Percentiles rank a stretch among this genome's conserved stretches.
These are phyloP conservation scores for Priceomyces medius DNA, from an alignment of 805 yeast species.

Conservation along the genomic window DNA sequence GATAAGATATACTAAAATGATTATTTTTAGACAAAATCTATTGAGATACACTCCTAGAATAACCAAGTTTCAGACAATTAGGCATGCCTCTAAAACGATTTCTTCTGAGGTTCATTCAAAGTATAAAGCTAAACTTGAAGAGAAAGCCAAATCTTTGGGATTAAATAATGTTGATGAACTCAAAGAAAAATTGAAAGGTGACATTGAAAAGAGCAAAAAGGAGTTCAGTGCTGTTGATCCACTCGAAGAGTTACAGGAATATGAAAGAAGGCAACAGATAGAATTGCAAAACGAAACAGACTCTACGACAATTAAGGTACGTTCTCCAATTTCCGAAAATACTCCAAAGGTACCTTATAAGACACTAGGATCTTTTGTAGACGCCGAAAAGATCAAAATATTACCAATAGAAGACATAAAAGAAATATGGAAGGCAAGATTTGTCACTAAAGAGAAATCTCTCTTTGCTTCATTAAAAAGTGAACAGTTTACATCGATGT, in stretches of 20 bases:
- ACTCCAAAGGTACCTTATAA: conserved; percentile 56
- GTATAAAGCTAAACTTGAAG: conserved; percentile 33
- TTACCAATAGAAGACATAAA: conserved; percentile 67
- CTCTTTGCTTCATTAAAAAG: conserved; percentile 64
- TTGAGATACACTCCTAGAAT: background rate
- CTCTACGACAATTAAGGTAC: conserved; percentile 27
- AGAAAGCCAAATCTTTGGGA: conserved; percentile 37
- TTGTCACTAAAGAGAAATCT: conserved; percentile 56
- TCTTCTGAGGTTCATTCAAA: conserved; percentile 8
- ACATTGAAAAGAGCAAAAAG: conserved; percentile 54
- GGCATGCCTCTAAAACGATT: background rate
- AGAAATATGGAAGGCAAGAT: conserved; percentile 86
- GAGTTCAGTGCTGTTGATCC: conserved; percentile 68
- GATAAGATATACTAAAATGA: background rate
- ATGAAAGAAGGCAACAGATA: conserved; percentile 40
- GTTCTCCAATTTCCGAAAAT: conserved; percentile 36
- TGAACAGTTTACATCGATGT: conserved; percentile 61
- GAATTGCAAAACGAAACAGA: conserved; percentile 21
- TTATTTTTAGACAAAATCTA: background rate
- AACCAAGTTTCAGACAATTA: background rate
- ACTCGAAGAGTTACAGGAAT: conserved; percentile 60
- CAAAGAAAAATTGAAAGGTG: conserved; percentile 58
- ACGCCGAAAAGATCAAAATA: conserved; percentile 58
- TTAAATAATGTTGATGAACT: conserved; percentile 53
- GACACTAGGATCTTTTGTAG: conserved; percentile 68